A percentile compares a stretch with the other conserved stretches of the same genome.
Conservation (phyloP, 495 filamentous ascomycete species). For the Trichoderma gamsii region DNA sequence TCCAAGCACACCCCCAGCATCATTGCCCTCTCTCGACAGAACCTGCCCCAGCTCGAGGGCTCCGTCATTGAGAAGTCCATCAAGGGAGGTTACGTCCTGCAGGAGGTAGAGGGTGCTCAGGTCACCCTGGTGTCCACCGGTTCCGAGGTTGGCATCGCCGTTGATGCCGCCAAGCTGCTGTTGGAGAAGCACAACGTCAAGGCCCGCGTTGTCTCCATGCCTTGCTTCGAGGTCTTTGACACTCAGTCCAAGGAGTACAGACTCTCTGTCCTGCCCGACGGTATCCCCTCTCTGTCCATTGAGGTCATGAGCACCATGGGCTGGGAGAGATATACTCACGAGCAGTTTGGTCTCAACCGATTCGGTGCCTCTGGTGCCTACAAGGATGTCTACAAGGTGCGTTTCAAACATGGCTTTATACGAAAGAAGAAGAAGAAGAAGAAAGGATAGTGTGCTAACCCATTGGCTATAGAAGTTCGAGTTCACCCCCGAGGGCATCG, state of each 20-base stretch:
- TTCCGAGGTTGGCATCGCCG: conserved; percentile 88
- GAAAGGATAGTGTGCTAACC: conserved; percentile 25
- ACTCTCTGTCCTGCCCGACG: conserved; percentile 84
- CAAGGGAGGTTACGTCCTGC: conserved; percentile 90
- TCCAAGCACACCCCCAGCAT: conserved; percentile 88
- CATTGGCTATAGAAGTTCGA: conserved; percentile 76
- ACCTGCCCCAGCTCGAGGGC: conserved; percentile 94
- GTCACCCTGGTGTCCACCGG: conserved; percentile 92
- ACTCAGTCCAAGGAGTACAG: conserved; percentile 88
- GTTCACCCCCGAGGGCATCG: conserved; percentile 92
- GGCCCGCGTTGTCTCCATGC: conserved; percentile 91
- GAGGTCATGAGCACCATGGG: conserved; percentile 90
- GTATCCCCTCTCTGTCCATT: conserved; percentile 86
- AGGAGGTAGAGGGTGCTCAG: conserved; percentile 76
- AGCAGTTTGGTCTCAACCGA: conserved; percentile 98
- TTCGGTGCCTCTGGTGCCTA: conserved; percentile 96
- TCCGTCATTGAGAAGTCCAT: conserved; percentile 78
- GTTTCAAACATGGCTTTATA: conserved; percentile 23
- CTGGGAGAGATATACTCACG: conserved; percentile 97
- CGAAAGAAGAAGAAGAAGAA: background rate
- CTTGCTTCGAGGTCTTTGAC: conserved; percentile 98
- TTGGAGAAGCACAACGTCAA: conserved; percentile 81
- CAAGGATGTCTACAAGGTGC: conserved; percentile 93
- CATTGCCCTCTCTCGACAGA: conserved; percentile 92
- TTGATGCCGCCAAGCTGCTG: conserved; percentile 86